Percentiles rank a stretch among this genome's conserved stretches.
phyloP scores from a whole-genome alignment of 192 early-diverging fungal genomes.

The Entomortierella beljakovae region DNA sequence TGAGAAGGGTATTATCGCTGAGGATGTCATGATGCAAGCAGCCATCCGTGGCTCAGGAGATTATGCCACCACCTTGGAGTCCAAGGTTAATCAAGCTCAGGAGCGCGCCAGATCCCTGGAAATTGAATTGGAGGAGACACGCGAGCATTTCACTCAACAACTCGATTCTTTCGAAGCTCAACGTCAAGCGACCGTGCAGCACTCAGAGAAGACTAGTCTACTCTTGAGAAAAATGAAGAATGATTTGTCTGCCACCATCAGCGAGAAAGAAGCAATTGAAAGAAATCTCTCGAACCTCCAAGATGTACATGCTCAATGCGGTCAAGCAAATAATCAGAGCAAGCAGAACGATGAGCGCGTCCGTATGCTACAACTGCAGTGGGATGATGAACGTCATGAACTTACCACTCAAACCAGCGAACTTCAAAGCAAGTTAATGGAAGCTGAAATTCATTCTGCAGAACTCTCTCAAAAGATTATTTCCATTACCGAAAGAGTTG shows the following conservation, averaged over 20 bases:
- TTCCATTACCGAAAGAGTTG: slow-evolving; percentile 26
- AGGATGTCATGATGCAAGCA: slow-evolving; percentile 39
- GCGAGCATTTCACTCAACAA: slow-evolving; percentile 12
- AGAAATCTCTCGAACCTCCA: slow-evolving; percentile 19
- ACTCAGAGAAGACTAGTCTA: slow-evolving; percentile 31
- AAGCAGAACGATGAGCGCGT: slow-evolving; percentile 41
- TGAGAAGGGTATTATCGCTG: slow-evolving; percentile 59
- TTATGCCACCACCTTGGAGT: slow-evolving; percentile 32
- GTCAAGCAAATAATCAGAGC: slow-evolving; percentile 3
- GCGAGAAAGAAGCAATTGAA: slow-evolving; percentile 31
- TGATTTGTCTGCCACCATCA: slow-evolving; percentile 39
- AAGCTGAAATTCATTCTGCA: slow-evolving; percentile 40
- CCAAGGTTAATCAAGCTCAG: slow-evolving; percentile 32
- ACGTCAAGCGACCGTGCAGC: slow-evolving; percentile 31
- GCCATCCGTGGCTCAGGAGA: slow-evolving; percentile 22
- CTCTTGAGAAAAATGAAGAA: slow-evolving; percentile 45
- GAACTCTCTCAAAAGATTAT: slow-evolving; percentile 51
- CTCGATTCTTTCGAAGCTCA: slow-evolving; percentile 26
- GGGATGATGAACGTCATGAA: slow-evolving; percentile 41
- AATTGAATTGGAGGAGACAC: slow-evolving; percentile 28
- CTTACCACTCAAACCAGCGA: slow-evolving; percentile 8
- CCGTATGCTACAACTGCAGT: slow-evolving; percentile 26
- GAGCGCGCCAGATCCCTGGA: slow-evolving; percentile 9
- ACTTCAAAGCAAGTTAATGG: slow-evolving; percentile 24
- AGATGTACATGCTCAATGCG: slow-evolving; percentile 34